Conservation (phyloP, 75 land plant species). For the Cryptomeria japonica region DNA sequence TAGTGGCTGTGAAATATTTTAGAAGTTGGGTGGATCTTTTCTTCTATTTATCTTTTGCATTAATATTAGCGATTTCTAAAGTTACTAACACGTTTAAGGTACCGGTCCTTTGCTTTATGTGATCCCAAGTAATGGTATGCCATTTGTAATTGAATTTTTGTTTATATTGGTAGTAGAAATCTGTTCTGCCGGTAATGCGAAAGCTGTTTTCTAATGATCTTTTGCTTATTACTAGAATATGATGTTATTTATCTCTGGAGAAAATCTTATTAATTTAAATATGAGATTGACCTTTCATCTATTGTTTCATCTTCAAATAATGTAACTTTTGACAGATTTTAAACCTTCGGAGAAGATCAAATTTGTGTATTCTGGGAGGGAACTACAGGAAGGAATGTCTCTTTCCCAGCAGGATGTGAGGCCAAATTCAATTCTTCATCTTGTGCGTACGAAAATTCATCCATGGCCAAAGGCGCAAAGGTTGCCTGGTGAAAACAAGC, state of each 20-base stretch:
- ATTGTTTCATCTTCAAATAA: background rate
- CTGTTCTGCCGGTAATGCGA: background rate
- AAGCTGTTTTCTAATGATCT: background rate
- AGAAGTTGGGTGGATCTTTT: background rate
- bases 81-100: background rate
- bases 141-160: background rate
- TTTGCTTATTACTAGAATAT: background rate
- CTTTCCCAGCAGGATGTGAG: conserved; percentile 80
- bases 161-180: background rate
- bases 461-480: conserved; percentile 89
- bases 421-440: conserved; percentile 94
- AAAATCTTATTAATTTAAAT: background rate
- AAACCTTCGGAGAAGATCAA: conserved; percentile 79
- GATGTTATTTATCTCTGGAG: background rate
- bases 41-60: background rate
- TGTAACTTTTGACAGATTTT: conserved; percentile 50
- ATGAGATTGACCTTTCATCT: background rate
- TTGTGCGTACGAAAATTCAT: conserved; percentile 84
- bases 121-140: background rate
- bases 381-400: conserved; percentile 70
- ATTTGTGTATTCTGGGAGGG: conserved; percentile 74
- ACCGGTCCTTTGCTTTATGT: background rate
- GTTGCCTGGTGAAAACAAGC: conserved; percentile 87
- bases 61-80: background rate
- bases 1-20: too few relatives aligned